Percentiles rank a stretch among this genome's conserved stretches.
Conservation (phyloP, 345 rosid species). For the Hevea brasiliensis region DNA sequence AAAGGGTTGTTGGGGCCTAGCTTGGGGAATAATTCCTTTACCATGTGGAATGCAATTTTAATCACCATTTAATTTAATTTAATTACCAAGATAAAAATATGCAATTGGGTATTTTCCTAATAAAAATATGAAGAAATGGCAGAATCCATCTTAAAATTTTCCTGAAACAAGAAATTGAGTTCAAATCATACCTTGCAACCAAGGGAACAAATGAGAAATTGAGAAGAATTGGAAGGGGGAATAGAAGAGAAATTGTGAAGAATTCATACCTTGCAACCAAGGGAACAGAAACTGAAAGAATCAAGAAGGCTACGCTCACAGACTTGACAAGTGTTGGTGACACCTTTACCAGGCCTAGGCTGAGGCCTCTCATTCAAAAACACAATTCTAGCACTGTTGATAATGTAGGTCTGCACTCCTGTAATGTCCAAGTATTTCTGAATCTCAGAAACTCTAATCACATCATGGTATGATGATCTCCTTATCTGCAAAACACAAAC, state of each 20-base stretch:
- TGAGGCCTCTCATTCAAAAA: slow-evolving; percentile 97
- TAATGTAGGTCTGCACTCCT: slow-evolving; percentile 94
- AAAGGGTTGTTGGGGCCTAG: neutral
- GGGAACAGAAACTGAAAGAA: slow-evolving; percentile 93
- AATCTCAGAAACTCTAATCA: slow-evolving; percentile 89
- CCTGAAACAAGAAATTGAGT: neutral
- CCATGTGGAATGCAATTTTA: too few relatives aligned
- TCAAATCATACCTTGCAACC: neutral
- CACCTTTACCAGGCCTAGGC: slow-evolving; percentile 95
- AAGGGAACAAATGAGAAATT: neutral
- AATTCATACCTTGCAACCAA: slow-evolving; percentile 82
- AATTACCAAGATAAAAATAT: neutral
- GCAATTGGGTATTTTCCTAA: neutral
- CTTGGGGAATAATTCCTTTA: neutral
- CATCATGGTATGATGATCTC: slow-evolving; percentile 99
- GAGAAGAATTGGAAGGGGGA: neutral
- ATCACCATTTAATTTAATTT: too few relatives aligned
- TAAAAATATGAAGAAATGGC: neutral
- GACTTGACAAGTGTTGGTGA: slow-evolving; percentile 87
- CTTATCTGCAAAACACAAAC: slow-evolving; percentile 58
- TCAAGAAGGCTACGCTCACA: slow-evolving; percentile 94
- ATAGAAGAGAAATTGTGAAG: slow-evolving; percentile 4
- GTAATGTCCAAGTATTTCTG: slow-evolving; percentile 81
- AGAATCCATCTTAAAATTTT: neutral
- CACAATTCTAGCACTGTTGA: slow-evolving; percentile 94